Evolutionary conservation across 768 basidiomycete genomes (phyloP), one percentile per base, ranked within the genome.

Genomic region (Sporobolomyces roseus): DNA sequence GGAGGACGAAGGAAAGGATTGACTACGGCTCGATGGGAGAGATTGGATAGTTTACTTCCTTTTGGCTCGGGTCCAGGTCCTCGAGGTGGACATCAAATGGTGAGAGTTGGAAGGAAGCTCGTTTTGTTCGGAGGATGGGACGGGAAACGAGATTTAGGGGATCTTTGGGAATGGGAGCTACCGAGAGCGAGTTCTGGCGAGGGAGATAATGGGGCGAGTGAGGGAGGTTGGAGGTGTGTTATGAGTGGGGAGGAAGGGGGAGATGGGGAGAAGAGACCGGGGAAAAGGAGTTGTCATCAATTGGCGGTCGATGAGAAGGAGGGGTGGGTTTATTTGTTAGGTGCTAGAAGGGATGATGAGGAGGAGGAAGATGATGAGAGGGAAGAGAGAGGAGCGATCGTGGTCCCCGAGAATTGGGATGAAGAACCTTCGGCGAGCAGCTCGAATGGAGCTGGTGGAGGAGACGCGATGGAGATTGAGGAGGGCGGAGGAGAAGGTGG

Each of bases 321-420:
- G 14, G 71, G 71, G 3, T 73, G 71, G 71, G 65, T 73, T n/a
- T 73, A 73, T 56, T 23, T 73, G 9, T 51, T 73, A 35, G 71
- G 71, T 1, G 67, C 51, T 21, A 60, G 68, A 27, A 29, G 46
- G 46, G 68, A 69, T 61, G 68, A 69, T n/a, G 41, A 41, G 23
- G n/a, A n/a, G n/a, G n/a, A n/a, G n/a, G n/a, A n/a, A n/a, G n/a
- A n/a, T n/a, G n/a, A n/a, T n/a, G n/a, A n/a, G n/a, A n/a, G n/a
- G n/a, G n/a, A n/a, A n/a, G n/a, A n/a, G n/a, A n/a, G n/a, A n/a
- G n/a, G n/a, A n/a, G n/a, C n/a, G n/a, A n/a, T n/a, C n/a, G n/a
- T n/a, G n/a, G 35, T 16, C 9, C 32, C 23, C 1, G 56, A 64
- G 13, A 59, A 51, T 21, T 60, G 49, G 27, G 64, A 62, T 7